Percentiles rank a stretch among this genome's conserved stretches.
Conservation (phyloP, 176 grass and related monocot genomes). For the Triticum urartu region DNA sequence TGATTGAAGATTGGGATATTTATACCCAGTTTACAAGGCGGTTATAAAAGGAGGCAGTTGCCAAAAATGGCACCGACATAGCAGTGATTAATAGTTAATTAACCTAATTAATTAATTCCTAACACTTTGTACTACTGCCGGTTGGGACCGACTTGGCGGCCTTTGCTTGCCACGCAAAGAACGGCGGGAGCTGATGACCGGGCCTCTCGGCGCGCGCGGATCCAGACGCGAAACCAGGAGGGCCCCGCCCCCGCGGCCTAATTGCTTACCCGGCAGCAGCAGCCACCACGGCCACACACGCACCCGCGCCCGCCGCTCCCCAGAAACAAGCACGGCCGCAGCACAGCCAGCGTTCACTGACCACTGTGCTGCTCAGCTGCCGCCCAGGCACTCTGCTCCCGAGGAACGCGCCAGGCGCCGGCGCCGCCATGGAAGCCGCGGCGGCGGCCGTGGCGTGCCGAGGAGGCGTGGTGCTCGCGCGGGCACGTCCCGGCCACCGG, state of each 20-base stretch:
- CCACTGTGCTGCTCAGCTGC: not conserved
- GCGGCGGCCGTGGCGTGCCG: conserved; percentile 33
- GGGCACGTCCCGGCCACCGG: not conserved
- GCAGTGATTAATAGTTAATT: too few relatives aligned
- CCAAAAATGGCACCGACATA: too few relatives aligned
- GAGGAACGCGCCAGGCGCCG: not conserved
- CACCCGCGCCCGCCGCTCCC: conserved; percentile 7
- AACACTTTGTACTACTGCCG: too few relatives aligned
- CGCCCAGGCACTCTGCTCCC: not conserved
- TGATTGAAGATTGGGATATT: too few relatives aligned
- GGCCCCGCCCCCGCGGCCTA: conserved; percentile 15
- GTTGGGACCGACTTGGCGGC: too few relatives aligned
- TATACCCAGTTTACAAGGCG: too few relatives aligned
- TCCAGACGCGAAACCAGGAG: conserved; percentile 35
- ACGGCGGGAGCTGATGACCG: not conserved
- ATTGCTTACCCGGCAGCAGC: not conserved
- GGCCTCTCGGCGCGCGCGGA: conserved; percentile 5
- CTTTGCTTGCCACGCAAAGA: not conserved
- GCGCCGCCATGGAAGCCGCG: conserved; percentile 27
- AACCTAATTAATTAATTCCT: too few relatives aligned
- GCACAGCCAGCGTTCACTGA: not conserved
- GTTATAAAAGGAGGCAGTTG: too few relatives aligned
- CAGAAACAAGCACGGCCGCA: not conserved
- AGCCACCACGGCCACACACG: conserved; percentile 22
- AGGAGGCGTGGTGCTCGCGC: conserved; percentile 26